Conservation (phyloP, 352 stramenopile genomes). For the Thalassiosira hispida region DNA sequence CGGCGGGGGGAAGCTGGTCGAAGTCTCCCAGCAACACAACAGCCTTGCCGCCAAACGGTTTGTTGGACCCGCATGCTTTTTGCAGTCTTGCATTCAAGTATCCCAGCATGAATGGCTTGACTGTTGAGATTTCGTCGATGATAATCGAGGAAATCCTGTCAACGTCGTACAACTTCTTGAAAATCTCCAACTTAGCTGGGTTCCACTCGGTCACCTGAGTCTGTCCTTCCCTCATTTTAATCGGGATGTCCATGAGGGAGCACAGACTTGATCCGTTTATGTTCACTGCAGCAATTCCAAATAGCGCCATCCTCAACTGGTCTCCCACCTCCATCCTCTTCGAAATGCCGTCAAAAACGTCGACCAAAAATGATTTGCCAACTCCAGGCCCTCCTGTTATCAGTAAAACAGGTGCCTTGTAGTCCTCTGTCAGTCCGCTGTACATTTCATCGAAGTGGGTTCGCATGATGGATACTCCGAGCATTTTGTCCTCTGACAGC, state of each 20-base stretch:
- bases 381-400: conserved; percentile 28
- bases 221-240: conserved; percentile 10
- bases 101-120: conserved; percentile 29
- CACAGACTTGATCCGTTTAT: conserved; percentile 21
- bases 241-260: conserved; percentile 29
- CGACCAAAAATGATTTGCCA: conserved; percentile 26
- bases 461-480: conserved; percentile 2
- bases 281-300: conserved; percentile 29
- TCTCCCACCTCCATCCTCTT: conserved; percentile 12
- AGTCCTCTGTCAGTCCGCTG: conserved; percentile 2
- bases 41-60: conserved; percentile 33
- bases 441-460: conserved; percentile 11
- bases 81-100: conserved; percentile 30
- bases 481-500: conserved; percentile 23
- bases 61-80: conserved; percentile 10
- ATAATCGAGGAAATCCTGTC: conserved; percentile 24
- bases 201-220: conserved; percentile 11
- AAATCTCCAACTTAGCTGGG: conserved; percentile 4
- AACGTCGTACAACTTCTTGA: conserved; percentile 28
- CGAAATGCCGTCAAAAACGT: conserved; percentile 15
- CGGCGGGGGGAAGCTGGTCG: conserved; percentile 18
- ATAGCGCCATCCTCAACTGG: conserved; percentile 16
- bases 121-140: conserved; percentile 39
- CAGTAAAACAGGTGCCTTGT: conserved; percentile 25
- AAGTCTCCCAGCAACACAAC: conserved; percentile 33